Percentiles rank a stretch among this genome's conserved stretches.
Evolutionary conservation across 345 rosid genomes (phyloP).

Genomic region (Mallotus nudiflorus): DNA sequence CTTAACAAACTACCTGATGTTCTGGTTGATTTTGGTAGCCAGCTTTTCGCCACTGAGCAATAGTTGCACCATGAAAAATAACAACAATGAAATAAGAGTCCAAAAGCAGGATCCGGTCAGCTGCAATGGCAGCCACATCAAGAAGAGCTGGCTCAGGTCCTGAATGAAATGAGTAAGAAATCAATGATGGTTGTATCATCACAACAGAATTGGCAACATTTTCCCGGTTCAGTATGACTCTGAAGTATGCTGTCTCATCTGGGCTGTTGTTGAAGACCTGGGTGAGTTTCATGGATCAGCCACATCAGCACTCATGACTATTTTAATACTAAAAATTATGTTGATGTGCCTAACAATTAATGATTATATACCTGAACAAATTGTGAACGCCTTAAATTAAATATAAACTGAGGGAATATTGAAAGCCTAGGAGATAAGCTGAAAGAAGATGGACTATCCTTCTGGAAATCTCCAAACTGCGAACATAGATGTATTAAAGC

Average conservation of each 20-base stretch:
- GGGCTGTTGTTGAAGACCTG: constrained; percentile 98
- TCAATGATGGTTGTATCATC: constrained; percentile 96
- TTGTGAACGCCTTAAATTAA: constrained; percentile 93
- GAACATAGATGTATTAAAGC: constrained; percentile 81
- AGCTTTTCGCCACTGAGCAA: constrained; percentile 95
- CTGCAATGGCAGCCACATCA: constrained; percentile 87
- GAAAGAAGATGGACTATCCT: constrained; percentile 79
- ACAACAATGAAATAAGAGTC: constrained; percentile 85
- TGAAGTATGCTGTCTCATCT: constrained; percentile 93
- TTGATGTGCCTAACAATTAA: constrained; percentile 5
- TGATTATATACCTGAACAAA: constrained; percentile 92
- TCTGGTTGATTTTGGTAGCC: constrained; percentile 91
- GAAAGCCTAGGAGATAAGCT: constrained; percentile 76
- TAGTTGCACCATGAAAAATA: constrained; percentile 87
- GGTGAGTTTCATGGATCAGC: constrained; percentile 11
- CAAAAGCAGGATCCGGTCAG: constrained; percentile 81
- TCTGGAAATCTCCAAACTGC: constrained; percentile 83
- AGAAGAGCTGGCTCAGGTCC: constrained; percentile 83
- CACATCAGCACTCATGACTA: background rate
- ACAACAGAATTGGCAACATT: constrained; percentile 85
- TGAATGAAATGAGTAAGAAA: constrained; percentile 89
- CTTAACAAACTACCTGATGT: constrained; percentile 60
- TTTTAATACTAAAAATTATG: constrained; percentile 6
- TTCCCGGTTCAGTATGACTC: constrained; percentile 86
- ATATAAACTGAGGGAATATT: constrained; percentile 84